Percentiles rank a stretch among this genome's conserved stretches.
Evolutionary conservation across 2,329 filamentous ascomycete species (phyloP).

Genomic region (Remersonia thermophila): DNA sequence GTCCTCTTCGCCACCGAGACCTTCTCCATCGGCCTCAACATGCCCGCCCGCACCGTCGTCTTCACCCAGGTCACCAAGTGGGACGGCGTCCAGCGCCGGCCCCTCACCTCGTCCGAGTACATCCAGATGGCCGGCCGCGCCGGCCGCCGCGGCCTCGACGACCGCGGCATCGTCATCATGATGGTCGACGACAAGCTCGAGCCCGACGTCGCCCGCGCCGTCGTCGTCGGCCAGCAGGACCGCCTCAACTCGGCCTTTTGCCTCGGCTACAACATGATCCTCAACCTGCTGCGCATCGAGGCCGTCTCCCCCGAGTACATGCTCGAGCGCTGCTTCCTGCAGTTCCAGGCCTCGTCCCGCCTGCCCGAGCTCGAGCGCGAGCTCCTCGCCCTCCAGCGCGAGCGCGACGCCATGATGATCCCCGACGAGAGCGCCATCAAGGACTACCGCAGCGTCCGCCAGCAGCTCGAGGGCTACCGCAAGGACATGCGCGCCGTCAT

Average conservation of each 20-base stretch:
- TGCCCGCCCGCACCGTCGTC: slow-evolving; percentile 99
- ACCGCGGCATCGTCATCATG: slow-evolving; percentile 98
- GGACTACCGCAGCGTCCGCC: slow-evolving; percentile 84
- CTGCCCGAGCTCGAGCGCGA: slow-evolving; percentile 77
- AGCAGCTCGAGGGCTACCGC: slow-evolving; percentile 70
- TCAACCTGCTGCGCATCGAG: slow-evolving; percentile 94
- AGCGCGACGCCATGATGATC: slow-evolving; percentile 62
- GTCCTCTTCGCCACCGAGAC: slow-evolving; percentile 96
- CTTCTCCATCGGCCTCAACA: slow-evolving; percentile 96
- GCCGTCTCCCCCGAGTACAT: slow-evolving; percentile 98
- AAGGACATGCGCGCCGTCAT: slow-evolving; percentile 87
- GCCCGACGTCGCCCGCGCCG: slow-evolving; percentile 81
- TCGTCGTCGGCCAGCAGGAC: slow-evolving; percentile 93
- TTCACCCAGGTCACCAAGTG: slow-evolving; percentile 95
- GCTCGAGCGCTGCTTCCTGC: slow-evolving; percentile 96
- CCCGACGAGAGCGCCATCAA: slow-evolving; percentile 79
- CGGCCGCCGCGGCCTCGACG: slow-evolving; percentile 91
- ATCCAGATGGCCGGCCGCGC: slow-evolving; percentile 98
- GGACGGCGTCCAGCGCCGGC: slow-evolving; percentile 68
- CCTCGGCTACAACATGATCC: slow-evolving; percentile 97
- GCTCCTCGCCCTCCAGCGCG: slow-evolving; percentile 62
- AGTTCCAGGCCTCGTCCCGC: slow-evolving; percentile 91
- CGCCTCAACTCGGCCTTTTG: slow-evolving; percentile 96
- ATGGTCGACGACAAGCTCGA: slow-evolving; percentile 98
- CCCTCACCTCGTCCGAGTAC: slow-evolving; percentile 89